Base-by-base conservation (phyloP, 2,329 filamentous ascomycete species). In the Diaporthe amygdali region DNA sequence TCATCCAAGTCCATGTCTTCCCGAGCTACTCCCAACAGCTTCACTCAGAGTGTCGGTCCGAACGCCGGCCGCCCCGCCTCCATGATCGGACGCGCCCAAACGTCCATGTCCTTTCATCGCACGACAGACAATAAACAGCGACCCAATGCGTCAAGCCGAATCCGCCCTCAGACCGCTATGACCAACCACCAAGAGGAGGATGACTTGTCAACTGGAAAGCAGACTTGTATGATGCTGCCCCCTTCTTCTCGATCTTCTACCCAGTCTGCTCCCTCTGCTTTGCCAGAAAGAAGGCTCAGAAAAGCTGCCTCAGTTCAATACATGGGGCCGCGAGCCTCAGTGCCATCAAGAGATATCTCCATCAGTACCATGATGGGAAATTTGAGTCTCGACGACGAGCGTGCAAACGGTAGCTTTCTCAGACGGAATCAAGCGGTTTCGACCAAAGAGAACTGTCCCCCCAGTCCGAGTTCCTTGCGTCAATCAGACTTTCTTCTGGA, bases 1-100 rank as follows among this genome's bases (percentile, higher is more conserved):
- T 83, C 85, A 34, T 79, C 82, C 70, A 80, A 78, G 70, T 80
- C 81, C 69, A 79, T 78, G 69, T 79, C 82, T 41, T 83, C 85
- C 72, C 81, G 82, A 77, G 76, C 80, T 59, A 82, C 83, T 61
- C 82, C 83, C 67, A 85, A 82, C 73, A 85, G 83, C 72, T 90
- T 91, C 73, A 85, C 88, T 17, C 88, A 85, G 72, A 92, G 88
- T 76, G 79, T 90, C 34, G 89, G 90, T 1, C 84, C 86, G 15
- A 85, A 84, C 17, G 75, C 79, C 22, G 86, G 89, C 74, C 83
- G 87, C 17, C 80, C 82, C 7, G 79, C 83, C 22, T 74, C 81
- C 6, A 76, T 81, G 71, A 55, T 71, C 47, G 81, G 84, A 79
- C 87, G 89, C 68, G 84, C 88, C 3, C 84, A 88, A 73, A 85